Evolutionary conservation across 345 rosid genomes (phyloP), one percentile per base, ranked within the genome.

Genomic region (Ceriops decandra): DNA sequence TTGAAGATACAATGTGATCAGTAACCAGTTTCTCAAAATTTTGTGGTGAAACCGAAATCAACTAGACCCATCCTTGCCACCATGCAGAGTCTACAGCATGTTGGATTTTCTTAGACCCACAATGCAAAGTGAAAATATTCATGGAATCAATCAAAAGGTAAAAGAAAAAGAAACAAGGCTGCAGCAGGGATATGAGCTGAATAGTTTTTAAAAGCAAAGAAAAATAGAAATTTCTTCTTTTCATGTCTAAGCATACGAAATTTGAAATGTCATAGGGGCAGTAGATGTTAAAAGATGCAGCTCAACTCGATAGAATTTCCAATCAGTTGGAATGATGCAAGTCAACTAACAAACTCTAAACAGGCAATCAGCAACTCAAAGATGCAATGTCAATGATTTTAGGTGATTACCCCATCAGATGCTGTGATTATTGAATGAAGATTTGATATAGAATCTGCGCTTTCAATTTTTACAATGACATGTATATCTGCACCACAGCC

Each of bases 361-460:
- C 19, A 67, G 21, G 26, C 35, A 63, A 38, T 57, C 31, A 69
- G 57, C 64, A 68, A 15, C 66, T 49, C 57, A 70, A 77, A 52
- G 46, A 73, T 62, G 24, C 53, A 49, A 71, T 26, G 72, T 46
- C 26, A 68, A 60, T 74, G 73, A 42, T 13, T 69, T 56, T 9
- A 51, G 80, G 64, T 71, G 4, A 65, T 86, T 68, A 91, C 99
- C 96, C 97, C 99, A 75, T 91, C 99, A 47, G 99, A 91, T 76
- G 97, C 99, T 33, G 99, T 90, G 76, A 95, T 95, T 72, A 95
- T 91, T 63, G 99, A 95, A 72, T 87, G 88, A 84, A 95, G 75
- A 85, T 95, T 95, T 60, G 93, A 88, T 62, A 95, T 91, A 33
- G 99, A 95, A 77, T 95, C 99, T 46, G 97, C 99, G 79, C 97